Evolutionary conservation across 2,329 filamentous ascomycete species (phyloP), one percentile per base, ranked within the genome.

Genomic region (Aspergillus candidus): DNA sequence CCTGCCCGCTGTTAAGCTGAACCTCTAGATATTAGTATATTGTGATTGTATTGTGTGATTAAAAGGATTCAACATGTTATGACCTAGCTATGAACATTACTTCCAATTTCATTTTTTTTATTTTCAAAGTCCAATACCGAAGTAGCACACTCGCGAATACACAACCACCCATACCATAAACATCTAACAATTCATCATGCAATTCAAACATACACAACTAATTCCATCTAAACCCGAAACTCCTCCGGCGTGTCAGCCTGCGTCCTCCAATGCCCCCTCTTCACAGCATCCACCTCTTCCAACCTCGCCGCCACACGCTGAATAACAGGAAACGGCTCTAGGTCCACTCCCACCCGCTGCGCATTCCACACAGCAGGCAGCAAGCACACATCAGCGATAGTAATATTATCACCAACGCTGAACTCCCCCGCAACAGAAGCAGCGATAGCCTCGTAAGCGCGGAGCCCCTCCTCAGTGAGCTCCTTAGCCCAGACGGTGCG

Each of bases 281-380:
- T 63, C 13, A 83, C 73, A 0, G 73, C 77, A 15, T 74, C 71
- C 47, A 76, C 61, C 51, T 61, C 52, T 52, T 72, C 70, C 52
- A 82, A 45, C 34, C 65, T 67, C 35, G 67, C 66, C 41, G 68
- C 71, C 36, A 83, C 60, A 41, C 56, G 65, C 40, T 56, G 58
- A 4, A 80, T 64, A 1, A 66, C 69, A 2, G 75, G 75, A 47
- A 74, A 79, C n/a, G 52, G 40, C 10, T 54, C 53, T 38, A 83
- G 38, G 49, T 80, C 72, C 17, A 83, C 72, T 0, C 72, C 75
- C 42, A 74, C 76, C 15, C 76, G 65, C 60, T 76, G 62, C 0
- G 79, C 79, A 10, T 73, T 75, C 72, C 79, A 80, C 18, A 77
- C 68, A 0, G 78, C 78, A 4, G 80, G 79, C 41, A 80, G 59